These are phyloP conservation scores for Colletotrichum salicis DNA, from an alignment of 2,329 filamentous ascomycete genomes.

Conservation along the genomic window DNA sequence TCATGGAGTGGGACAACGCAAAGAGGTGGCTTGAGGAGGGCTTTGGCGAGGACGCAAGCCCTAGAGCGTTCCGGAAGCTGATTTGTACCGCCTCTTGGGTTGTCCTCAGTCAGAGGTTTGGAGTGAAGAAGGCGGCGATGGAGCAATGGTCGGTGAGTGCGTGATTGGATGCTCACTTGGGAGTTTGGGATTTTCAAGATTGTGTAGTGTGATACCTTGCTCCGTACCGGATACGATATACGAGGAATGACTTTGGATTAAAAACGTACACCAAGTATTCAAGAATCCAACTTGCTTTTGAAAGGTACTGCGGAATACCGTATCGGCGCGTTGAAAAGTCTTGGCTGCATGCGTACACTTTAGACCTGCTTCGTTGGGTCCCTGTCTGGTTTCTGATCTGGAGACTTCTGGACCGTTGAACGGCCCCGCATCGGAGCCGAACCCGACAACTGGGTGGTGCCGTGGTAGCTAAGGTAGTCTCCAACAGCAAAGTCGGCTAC, in stretches of 20 bases:
- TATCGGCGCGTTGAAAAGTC: background rate
- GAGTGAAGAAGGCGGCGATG: constrained; percentile 27
- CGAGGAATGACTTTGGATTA: background rate
- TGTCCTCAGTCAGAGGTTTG: constrained; percentile 25
- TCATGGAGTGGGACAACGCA: constrained; percentile 50
- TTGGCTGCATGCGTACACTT: background rate
- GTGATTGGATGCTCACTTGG: background rate
- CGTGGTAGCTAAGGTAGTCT: background rate
- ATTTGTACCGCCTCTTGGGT: constrained; percentile 25
- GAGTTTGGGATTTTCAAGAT: too few species aligned
- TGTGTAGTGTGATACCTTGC: too few species aligned
- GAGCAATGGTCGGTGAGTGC: background rate
- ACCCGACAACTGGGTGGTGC: background rate
- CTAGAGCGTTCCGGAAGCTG: constrained; percentile 29
- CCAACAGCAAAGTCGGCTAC: background rate
- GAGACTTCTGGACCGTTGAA: background rate
- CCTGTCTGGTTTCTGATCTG: background rate
- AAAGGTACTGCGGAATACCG: background rate
- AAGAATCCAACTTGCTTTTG: background rate
- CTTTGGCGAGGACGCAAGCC: constrained; percentile 50
- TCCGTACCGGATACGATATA: background rate
- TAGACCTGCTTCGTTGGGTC: background rate
- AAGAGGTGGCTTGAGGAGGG: constrained; percentile 48
- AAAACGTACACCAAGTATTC: background rate
- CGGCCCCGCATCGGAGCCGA: background rate